Conservation (phyloP, 73 alveolate species). For the Uronychia setigera region DNA sequence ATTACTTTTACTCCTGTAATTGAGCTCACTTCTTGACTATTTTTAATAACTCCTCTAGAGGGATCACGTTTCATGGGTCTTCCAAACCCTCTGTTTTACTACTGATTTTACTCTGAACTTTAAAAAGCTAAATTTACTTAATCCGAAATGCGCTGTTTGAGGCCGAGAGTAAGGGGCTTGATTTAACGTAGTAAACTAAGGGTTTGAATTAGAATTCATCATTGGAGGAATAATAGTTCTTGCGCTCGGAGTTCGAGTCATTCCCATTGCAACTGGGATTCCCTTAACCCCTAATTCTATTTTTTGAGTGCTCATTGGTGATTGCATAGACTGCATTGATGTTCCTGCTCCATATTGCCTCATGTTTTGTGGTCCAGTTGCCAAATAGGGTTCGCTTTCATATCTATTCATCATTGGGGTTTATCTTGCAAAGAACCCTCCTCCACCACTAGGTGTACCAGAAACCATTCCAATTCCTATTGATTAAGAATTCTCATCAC, state of each 20-base stretch:
- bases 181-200: constrained; percentile 41
- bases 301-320: neutral
- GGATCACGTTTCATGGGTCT: constrained; percentile 9
- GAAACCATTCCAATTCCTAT: no score
- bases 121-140: constrained; percentile 16
- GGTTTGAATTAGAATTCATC: constrained; percentile 39
- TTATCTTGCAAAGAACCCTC: no score
- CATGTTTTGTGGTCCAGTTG: no score
- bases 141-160: constrained; percentile 36
- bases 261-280: neutral
- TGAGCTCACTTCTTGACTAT: constrained; percentile 44
- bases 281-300: neutral
- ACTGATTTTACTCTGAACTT: constrained; percentile 3
- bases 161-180: constrained; percentile 57
- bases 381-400: no score
- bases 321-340: neutral
- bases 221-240: neutral
- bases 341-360: no score
- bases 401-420: no score
- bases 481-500: no score
- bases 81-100: no score
- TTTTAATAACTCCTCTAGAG: constrained; percentile 19
- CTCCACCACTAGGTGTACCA: no score
- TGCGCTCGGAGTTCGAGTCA: neutral
- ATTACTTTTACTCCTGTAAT: constrained; percentile 35